phyloP scores from a whole-genome alignment of 1,284 basidiomycete genomes.

The Cutaneotrichosporon daszewskae region DNA sequence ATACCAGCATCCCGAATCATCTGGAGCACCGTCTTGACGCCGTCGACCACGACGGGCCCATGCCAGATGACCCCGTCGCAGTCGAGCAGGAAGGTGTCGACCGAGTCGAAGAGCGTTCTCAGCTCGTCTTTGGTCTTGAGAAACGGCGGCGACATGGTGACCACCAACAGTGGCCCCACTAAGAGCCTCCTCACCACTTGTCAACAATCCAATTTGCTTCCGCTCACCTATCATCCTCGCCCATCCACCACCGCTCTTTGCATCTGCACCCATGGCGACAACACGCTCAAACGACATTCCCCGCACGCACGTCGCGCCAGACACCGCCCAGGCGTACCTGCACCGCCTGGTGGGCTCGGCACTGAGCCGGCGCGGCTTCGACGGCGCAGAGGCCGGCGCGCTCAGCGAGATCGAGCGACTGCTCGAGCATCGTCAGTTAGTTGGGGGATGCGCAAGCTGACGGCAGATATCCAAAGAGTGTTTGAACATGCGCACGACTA shows the following conservation, averaged over 20 bases:
- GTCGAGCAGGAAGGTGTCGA: slow-evolving; percentile 92
- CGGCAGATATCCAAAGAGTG: slow-evolving; percentile 34
- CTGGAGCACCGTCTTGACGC: slow-evolving; percentile 65
- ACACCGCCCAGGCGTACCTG: slow-evolving; percentile 23
- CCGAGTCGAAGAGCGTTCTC: slow-evolving; percentile 56
- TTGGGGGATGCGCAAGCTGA: background rate
- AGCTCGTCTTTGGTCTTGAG: slow-evolving; percentile 37
- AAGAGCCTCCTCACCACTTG: no score
- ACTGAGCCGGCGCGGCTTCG: slow-evolving; percentile 30
- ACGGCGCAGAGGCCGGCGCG: slow-evolving; percentile 40
- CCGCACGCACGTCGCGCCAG: slow-evolving; percentile 18
- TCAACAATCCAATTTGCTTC: no score
- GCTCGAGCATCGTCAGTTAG: slow-evolving; percentile 36
- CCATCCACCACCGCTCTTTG: no score
- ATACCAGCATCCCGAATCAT: slow-evolving; percentile 53
- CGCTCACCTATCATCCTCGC: no score
- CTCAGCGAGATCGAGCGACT: slow-evolving; percentile 38
- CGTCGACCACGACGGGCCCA: slow-evolving; percentile 73
- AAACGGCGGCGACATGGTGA: slow-evolving; percentile 28
- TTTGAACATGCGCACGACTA: slow-evolving; percentile 30
- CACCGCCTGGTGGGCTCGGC: slow-evolving; percentile 26
- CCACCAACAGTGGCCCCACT: no score
- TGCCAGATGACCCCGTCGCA: slow-evolving; percentile 95
- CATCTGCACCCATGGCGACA: no score
- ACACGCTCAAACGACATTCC: slow-evolving; percentile 4